These are phyloP conservation scores for Hymenoscyphus scutula DNA, from an alignment of 2,329 filamentous ascomycete genomes.

Conservation along the genomic window DNA sequence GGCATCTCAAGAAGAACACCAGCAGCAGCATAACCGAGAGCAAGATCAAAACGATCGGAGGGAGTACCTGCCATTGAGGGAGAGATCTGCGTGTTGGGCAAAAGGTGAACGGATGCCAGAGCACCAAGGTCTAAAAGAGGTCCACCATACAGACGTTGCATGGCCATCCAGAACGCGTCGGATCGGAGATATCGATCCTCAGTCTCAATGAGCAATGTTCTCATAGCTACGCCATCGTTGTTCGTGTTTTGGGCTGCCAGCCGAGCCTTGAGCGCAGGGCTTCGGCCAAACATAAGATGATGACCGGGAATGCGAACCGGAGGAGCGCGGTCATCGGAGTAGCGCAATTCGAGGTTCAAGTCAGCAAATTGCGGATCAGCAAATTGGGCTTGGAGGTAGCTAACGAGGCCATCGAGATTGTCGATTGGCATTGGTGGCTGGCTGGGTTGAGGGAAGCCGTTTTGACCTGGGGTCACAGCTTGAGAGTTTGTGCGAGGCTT, in stretches of 20 bases:
- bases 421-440: conserved; percentile 32
- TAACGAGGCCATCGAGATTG: conserved; percentile 40
- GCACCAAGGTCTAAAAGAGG: conserved; percentile 43
- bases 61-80: conserved; percentile 40
- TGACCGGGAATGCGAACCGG: conserved; percentile 52
- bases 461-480: conserved; percentile 15
- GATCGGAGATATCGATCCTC: conserved; percentile 53
- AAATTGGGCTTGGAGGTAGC: conserved; percentile 42
- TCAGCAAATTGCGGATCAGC: conserved; percentile 43
- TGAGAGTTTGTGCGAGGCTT: conserved; percentile 25
- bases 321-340: conserved; percentile 41
- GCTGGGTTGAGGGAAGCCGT: conserved; percentile 16
- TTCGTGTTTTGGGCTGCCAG: conserved; percentile 34
- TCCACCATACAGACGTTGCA: conserved; percentile 57
- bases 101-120: conserved; percentile 15
- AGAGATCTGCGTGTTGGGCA: conserved; percentile 22
- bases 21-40: conserved; percentile 63
- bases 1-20: conserved; percentile 57
- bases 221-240: conserved; percentile 32
- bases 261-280: conserved; percentile 42
- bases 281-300: conserved; percentile 54
- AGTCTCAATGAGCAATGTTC: conserved; percentile 47
- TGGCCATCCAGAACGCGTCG: conserved; percentile 55
- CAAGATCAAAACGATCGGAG: conserved; percentile 50
- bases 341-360: conserved; percentile 47